Percentiles rank a stretch among this genome's conserved stretches.
Conservation (phyloP, 2,329 filamentous ascomycete genomes). For the Epichloe glyceriae region DNA sequence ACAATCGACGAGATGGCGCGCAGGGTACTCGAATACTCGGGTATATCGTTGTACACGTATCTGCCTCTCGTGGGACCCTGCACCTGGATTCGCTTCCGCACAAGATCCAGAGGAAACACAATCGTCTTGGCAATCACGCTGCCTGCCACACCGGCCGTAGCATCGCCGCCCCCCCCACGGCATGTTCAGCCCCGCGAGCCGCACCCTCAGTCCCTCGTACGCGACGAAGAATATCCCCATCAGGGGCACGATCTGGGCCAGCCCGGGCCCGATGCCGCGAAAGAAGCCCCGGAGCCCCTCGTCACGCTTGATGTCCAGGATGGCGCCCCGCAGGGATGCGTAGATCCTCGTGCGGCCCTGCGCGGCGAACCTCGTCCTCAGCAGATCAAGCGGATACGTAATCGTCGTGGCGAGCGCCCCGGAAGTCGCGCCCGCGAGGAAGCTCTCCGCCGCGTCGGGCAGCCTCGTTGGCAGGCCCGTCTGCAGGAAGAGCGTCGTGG, state of each 20-base stretch:
- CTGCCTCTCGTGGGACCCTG: slow-evolving; percentile 71
- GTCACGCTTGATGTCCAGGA: slow-evolving; percentile 58
- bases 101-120: slow-evolving; percentile 86
- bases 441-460: slow-evolving; percentile 60
- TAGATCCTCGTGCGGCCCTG: slow-evolving; percentile 79
- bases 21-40: slow-evolving; percentile 60
- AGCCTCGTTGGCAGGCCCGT: slow-evolving; percentile 32
- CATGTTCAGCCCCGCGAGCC: slow-evolving; percentile 40
- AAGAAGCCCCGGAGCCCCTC: slow-evolving; percentile 79
- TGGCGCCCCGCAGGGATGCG: slow-evolving; percentile 50
- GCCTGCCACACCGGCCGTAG: slow-evolving; percentile 66
- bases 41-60: slow-evolving; percentile 82
- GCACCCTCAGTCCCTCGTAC: slow-evolving; percentile 64
- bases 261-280: slow-evolving; percentile 66
- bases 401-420: slow-evolving; percentile 69
- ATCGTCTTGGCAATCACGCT: slow-evolving; percentile 75
- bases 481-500: slow-evolving; percentile 54
- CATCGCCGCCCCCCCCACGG: slow-evolving; percentile 68
- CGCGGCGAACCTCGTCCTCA: slow-evolving; percentile 92
- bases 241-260: slow-evolving; percentile 83
- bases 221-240: slow-evolving; percentile 94
- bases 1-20: slow-evolving; percentile 57
- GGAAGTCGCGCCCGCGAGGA: slow-evolving; percentile 70
- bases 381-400: slow-evolving; percentile 87
- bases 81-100: slow-evolving; percentile 86